Evolutionary conservation across 345 rosid species (phyloP).

Genomic region (Brassica juncea): DNA sequence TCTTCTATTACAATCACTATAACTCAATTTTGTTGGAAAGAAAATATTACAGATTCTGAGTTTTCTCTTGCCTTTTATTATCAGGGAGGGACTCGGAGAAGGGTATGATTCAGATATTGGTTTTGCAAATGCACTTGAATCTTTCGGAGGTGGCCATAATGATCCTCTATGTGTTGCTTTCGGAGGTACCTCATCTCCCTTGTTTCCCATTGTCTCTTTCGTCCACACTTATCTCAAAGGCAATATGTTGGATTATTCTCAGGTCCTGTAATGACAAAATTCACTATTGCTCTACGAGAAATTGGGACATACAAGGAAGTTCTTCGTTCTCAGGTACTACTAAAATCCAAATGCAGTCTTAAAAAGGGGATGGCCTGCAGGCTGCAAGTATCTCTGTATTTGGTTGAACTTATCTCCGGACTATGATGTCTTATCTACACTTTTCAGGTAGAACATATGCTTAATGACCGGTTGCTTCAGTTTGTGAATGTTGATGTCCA

Average conservation of each 20-base stretch:
- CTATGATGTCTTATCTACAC: slow-evolving; percentile 13
- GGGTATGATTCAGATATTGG: slow-evolving; percentile 62
- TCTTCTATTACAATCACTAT: not conserved
- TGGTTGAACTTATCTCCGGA: not conserved
- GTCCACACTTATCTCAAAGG: not conserved
- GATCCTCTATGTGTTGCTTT: slow-evolving; percentile 74
- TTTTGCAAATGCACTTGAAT: slow-evolving; percentile 69
- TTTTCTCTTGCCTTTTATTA: not conserved
- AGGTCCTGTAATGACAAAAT: slow-evolving; percentile 79
- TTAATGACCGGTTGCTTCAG: slow-evolving; percentile 60
- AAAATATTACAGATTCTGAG: not conserved
- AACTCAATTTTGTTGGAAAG: not conserved
- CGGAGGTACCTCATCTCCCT: slow-evolving; percentile 50
- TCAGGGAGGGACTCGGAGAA: slow-evolving; percentile 74
- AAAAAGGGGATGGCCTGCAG: not conserved
- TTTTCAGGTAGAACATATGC: slow-evolving; percentile 64
- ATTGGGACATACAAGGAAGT: slow-evolving; percentile 77
- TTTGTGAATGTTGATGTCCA: slow-evolving; percentile 60
- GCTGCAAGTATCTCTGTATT: not conserved
- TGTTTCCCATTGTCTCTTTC: not conserved
- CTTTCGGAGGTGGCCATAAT: slow-evolving; percentile 68
- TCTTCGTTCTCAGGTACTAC: slow-evolving; percentile 75
- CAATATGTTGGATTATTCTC: not conserved
- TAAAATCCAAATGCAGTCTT: not conserved
- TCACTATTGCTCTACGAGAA: slow-evolving; percentile 72